Percentiles rank a stretch among this genome's conserved stretches.
Evolutionary conservation across 2,329 filamentous ascomycete species (phyloP).

Genomic region (Plectosphaerella plurivora): DNA sequence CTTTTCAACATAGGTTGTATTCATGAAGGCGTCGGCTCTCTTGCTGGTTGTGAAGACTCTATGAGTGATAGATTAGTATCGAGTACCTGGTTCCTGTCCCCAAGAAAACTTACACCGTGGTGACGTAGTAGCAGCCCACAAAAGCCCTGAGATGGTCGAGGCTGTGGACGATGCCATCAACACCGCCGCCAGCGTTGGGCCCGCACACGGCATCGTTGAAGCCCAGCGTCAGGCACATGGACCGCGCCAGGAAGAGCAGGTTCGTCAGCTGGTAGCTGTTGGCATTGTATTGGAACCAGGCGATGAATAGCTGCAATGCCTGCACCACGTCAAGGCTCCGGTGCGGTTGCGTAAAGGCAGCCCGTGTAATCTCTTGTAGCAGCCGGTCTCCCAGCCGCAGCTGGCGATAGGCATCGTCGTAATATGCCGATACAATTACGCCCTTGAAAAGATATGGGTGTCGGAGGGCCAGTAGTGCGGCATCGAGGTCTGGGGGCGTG

Average conservation of each 20-base stretch:
- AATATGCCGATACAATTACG: slow-evolving; percentile 38
- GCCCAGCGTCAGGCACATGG: slow-evolving; percentile 37
- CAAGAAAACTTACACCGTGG: slow-evolving; percentile 35
- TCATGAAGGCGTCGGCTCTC: slow-evolving; percentile 42
- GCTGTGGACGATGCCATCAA: slow-evolving; percentile 17
- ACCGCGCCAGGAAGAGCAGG: slow-evolving; percentile 41
- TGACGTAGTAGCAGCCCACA: slow-evolving; percentile 44
- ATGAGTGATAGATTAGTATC: neutral
- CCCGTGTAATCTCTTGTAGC: slow-evolving; percentile 35
- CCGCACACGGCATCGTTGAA: slow-evolving; percentile 23
- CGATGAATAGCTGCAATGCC: slow-evolving; percentile 37
- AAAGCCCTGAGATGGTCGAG: slow-evolving; percentile 43
- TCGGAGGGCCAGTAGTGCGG: slow-evolving; percentile 28
- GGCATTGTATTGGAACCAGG: slow-evolving; percentile 45
- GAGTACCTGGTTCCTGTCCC: neutral
- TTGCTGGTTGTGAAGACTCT: slow-evolving; percentile 42
- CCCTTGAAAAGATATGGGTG: slow-evolving; percentile 45
- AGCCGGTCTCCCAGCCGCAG: slow-evolving; percentile 37
- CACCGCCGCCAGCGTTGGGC: slow-evolving; percentile 7
- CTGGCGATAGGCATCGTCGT: slow-evolving; percentile 39
- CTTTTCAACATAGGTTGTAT: slow-evolving; percentile 35
- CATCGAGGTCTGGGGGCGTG: slow-evolving; percentile 28
- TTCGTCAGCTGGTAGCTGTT: slow-evolving; percentile 47
- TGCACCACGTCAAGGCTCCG: slow-evolving; percentile 44
- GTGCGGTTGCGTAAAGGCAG: slow-evolving; percentile 32